phyloP scores from a whole-genome alignment of 495 filamentous ascomycete species.

The Penicillium ochrochloron region DNA sequence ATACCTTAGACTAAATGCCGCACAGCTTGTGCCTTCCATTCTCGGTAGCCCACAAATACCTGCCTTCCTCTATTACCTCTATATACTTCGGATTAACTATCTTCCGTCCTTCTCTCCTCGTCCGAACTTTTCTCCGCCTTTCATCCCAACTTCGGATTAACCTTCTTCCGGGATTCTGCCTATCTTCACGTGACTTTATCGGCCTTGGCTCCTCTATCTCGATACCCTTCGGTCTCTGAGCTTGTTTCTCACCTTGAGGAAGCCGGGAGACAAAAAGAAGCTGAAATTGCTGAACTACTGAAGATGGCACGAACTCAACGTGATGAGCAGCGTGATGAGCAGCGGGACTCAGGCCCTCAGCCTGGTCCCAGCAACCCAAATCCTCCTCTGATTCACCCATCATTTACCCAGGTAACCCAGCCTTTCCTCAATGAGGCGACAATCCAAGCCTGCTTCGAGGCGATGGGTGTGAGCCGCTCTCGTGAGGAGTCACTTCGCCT shows the following conservation, averaged over 20 bases:
- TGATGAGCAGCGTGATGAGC: slow-evolving; percentile 26
- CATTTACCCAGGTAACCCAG: slow-evolving; percentile 71
- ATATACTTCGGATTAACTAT: background rate
- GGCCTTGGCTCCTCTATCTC: background rate
- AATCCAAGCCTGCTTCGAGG: slow-evolving; percentile 60
- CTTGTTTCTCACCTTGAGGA: background rate
- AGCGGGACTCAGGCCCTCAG: slow-evolving; percentile 15
- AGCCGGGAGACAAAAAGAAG: slow-evolving; percentile 5
- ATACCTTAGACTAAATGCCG: no score
- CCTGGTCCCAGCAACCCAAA: slow-evolving; percentile 28
- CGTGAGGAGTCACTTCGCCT: slow-evolving; percentile 73
- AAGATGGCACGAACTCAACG: slow-evolving; percentile 33
- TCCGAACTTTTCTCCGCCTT: background rate
- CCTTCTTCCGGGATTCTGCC: background rate
- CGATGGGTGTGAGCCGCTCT: slow-evolving; percentile 57
- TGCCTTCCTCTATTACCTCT: slow-evolving; percentile 2
- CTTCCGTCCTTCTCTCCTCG: background rate
- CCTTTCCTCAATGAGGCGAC: slow-evolving; percentile 69
- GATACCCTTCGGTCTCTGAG: background rate
- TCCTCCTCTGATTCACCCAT: slow-evolving; percentile 65
- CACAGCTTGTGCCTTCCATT: background rate
- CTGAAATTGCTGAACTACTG: background rate
- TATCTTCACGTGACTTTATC: slow-evolving; percentile 17
- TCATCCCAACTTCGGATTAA: background rate
- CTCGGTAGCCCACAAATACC: background rate